Evolutionary conservation across 805 yeast species (phyloP).

Genomic region (Cyberlindnera xishuangbannaensis): DNA sequence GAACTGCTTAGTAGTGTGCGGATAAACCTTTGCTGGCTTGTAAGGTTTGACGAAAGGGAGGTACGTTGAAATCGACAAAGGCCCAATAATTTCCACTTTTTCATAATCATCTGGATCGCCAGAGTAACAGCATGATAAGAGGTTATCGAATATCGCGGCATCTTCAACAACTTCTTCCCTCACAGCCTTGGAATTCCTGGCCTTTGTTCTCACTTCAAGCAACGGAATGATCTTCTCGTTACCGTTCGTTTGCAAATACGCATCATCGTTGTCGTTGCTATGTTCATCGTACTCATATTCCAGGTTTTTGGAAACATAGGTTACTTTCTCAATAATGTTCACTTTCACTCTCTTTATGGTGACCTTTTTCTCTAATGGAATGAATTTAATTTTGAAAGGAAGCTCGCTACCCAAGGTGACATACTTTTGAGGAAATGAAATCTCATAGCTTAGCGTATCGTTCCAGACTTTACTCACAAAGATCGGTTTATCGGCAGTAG

Average conservation of each 20-base stretch:
- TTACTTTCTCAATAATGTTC: constrained; percentile 60
- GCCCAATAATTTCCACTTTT: constrained; percentile 20
- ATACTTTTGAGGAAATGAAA: constrained; percentile 65
- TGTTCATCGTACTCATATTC: constrained; percentile 46
- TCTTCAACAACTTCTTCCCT: constrained; percentile 54
- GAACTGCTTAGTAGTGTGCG: constrained; percentile 7
- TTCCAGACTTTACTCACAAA: constrained; percentile 75
- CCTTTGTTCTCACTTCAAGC: constrained; percentile 59
- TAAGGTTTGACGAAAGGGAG: constrained; percentile 20
- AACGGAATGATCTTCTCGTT: constrained; percentile 52
- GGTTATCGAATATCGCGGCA: constrained; percentile 52
- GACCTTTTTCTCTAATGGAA: constrained; percentile 60
- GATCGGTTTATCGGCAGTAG: constrained; percentile 59
- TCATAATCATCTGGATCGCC: constrained; percentile 15
- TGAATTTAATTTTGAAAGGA: constrained; percentile 57
- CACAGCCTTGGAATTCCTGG: constrained; percentile 36
- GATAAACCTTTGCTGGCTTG: constrained; percentile 3
- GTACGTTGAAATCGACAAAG: constrained; percentile 13
- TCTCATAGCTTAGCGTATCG: constrained; percentile 61
- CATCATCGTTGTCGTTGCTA: constrained; percentile 4
- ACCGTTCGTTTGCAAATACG: constrained; percentile 10
- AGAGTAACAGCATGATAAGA: constrained; percentile 51
- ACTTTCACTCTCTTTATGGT: constrained; percentile 57
- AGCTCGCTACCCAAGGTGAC: constrained; percentile 56
- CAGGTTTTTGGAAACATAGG: constrained; percentile 53